Evolutionary conservation across 352 stramenopile genomes (phyloP).

Genomic region (Phytopythium cucurbitacearum): DNA sequence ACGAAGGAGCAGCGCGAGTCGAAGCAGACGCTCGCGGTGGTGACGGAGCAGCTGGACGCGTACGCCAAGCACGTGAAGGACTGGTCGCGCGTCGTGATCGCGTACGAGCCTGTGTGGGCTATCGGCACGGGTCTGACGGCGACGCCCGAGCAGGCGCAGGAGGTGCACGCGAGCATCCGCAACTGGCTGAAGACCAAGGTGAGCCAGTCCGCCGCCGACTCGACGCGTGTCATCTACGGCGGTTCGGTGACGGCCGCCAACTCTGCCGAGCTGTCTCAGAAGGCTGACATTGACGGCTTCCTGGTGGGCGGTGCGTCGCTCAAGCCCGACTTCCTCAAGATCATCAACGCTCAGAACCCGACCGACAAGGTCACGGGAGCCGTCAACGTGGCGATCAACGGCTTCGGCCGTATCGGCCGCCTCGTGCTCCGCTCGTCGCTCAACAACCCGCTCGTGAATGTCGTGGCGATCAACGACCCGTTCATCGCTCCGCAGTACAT

Average conservation of each 20-base stretch:
- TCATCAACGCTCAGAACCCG: constrained; percentile 92
- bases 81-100: constrained; percentile 95
- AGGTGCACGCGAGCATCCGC: constrained; percentile 96
- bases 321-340: constrained; percentile 96
- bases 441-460: constrained; percentile 84
- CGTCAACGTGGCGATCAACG: constrained; percentile 98
- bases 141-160: constrained; percentile 97
- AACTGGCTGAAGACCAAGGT: constrained; percentile 92
- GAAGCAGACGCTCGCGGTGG: constrained; percentile 92
- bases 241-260: constrained; percentile 93
- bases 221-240: constrained; percentile 97
- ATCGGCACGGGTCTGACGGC: constrained; percentile 98
- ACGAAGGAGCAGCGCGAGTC: constrained; percentile 92
- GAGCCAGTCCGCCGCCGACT: constrained; percentile 85
- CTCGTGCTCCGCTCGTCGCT: constrained; percentile 93
- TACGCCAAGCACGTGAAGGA: constrained; percentile 88
- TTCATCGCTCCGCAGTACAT: constrained; percentile 97
- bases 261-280: constrained; percentile 90
- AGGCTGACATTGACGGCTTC: constrained; percentile 98
- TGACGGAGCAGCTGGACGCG: constrained; percentile 91
- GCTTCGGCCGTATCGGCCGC: constrained; percentile 98
- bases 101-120: constrained; percentile 97
- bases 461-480: constrained; percentile 94
- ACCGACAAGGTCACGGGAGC: constrained; percentile 21
- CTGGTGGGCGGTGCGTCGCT: constrained; percentile 97